Conservation (phyloP, 2,329 filamentous ascomycete genomes). For the Trichoderma endophyticum region DNA sequence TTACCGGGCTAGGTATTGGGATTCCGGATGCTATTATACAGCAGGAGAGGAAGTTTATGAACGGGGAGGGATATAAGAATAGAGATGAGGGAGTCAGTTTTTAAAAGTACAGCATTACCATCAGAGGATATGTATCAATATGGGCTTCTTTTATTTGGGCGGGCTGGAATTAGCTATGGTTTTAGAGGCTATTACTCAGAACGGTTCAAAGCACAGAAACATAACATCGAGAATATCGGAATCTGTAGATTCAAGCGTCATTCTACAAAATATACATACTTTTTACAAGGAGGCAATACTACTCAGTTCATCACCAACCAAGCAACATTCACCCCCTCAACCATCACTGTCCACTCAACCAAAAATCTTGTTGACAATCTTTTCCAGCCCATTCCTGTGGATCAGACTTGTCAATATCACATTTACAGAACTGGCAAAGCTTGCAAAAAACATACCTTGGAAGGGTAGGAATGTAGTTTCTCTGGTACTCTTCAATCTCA, state of each 20-base stretch:
- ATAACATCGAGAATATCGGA: background rate
- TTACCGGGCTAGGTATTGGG: constrained; percentile 67
- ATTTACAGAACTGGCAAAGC: background rate
- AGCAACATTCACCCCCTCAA: background rate
- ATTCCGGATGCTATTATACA: constrained; percentile 65
- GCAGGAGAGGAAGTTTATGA: constrained; percentile 60
- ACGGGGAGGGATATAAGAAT: constrained; percentile 42
- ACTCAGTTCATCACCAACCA: background rate
- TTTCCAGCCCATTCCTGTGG: constrained; percentile 23
- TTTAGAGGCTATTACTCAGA: background rate
- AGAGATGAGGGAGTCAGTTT: constrained; percentile 12
- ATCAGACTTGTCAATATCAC: background rate
- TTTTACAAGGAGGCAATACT: background rate
- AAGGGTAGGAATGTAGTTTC: constrained; percentile 53
- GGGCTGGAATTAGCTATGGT: no score
- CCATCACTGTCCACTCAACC: background rate
- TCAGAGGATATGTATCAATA: background rate
- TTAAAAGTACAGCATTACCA: background rate
- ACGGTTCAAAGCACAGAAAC: background rate
- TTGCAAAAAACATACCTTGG: constrained; percentile 44
- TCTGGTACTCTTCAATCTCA: constrained; percentile 66
- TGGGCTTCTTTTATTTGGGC: background rate
- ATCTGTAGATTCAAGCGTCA: constrained; percentile 11
- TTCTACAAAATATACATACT: background rate
- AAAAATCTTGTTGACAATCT: constrained; percentile 24